Evolutionary conservation across 2,329 filamentous ascomycete species (phyloP).

Genomic region (Claviceps cyperi): DNA sequence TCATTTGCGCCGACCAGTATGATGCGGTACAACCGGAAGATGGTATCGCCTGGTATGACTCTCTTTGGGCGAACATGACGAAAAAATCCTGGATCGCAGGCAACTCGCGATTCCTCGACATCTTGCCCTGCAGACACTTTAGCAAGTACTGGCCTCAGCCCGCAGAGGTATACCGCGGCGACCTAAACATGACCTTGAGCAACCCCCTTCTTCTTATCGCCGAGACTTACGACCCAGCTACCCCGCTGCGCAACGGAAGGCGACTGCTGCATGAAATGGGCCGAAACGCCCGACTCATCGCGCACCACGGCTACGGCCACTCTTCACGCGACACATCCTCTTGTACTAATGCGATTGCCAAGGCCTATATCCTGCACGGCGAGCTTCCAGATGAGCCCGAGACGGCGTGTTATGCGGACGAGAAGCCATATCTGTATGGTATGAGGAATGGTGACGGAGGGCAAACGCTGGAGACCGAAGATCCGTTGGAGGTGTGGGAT

Average conservation of each 20-base stretch:
- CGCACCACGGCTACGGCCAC: slow-evolving; percentile 36
- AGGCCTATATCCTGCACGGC: slow-evolving; percentile 26
- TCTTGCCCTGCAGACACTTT: slow-evolving; percentile 33
- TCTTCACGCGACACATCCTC: slow-evolving; percentile 28
- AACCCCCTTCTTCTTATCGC: slow-evolving; percentile 32
- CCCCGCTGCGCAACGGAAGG: slow-evolving; percentile 32
- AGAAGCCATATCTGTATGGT: slow-evolving; percentile 32
- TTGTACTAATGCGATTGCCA: slow-evolving; percentile 29
- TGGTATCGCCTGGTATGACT: slow-evolving; percentile 29
- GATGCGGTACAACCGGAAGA: slow-evolving; percentile 25
- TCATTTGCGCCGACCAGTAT: slow-evolving; percentile 32
- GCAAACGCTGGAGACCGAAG: neutral
- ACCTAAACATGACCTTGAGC: slow-evolving; percentile 27
- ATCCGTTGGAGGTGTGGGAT: slow-evolving; percentile 8
- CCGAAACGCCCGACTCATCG: slow-evolving; percentile 30
- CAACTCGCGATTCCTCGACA: slow-evolving; percentile 29
- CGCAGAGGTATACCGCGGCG: slow-evolving; percentile 32
- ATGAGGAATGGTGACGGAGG: slow-evolving; percentile 7
- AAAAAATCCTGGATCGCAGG: slow-evolving; percentile 29
- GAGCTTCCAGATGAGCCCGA: slow-evolving; percentile 25
- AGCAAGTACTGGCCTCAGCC: slow-evolving; percentile 28
- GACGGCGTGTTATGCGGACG: slow-evolving; percentile 30
- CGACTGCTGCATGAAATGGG: slow-evolving; percentile 31
- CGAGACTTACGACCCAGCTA: slow-evolving; percentile 35
- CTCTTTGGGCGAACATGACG: slow-evolving; percentile 34